A percentile compares a stretch with the other conserved stretches of the same genome.
Evolutionary conservation across 2,329 filamentous ascomycete genomes (phyloP).

Genomic region (Talaromyces sp.): DNA sequence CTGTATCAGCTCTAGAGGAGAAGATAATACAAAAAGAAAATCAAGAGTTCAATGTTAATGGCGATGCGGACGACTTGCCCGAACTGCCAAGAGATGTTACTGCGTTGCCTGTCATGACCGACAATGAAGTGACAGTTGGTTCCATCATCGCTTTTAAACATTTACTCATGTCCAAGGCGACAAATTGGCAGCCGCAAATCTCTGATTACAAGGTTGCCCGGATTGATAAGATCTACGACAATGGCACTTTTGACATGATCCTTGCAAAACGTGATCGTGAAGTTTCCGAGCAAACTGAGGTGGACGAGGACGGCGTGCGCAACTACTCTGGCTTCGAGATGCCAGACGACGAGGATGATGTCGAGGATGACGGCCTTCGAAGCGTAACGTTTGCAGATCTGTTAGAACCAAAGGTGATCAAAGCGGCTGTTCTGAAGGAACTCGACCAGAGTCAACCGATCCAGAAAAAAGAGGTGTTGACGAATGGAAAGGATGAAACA

Average conservation of each 20-base stretch:
- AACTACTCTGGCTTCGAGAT: slow-evolving; percentile 77
- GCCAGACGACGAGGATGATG: slow-evolving; percentile 55
- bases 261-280: slow-evolving; percentile 68
- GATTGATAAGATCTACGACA: slow-evolving; percentile 56
- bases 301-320: slow-evolving; percentile 67
- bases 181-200: slow-evolving; percentile 47
- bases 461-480: slow-evolving; percentile 20
- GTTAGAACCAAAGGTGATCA: slow-evolving; percentile 65
- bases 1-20: slow-evolving; percentile 10
- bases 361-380: slow-evolving; percentile 60
- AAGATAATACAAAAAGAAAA: slow-evolving; percentile 23
- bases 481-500: slow-evolving; percentile 29
- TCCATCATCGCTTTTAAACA: slow-evolving; percentile 48
- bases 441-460: background rate
- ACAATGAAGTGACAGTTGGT: slow-evolving; percentile 34
- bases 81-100: slow-evolving; percentile 60
- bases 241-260: slow-evolving; percentile 56
- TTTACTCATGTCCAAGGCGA: slow-evolving; percentile 46
- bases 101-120: slow-evolving; percentile 49
- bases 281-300: slow-evolving; percentile 50
- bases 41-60: slow-evolving; percentile 10
- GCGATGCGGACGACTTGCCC: slow-evolving; percentile 46
- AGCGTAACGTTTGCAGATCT: slow-evolving; percentile 61
- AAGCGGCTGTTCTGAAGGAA: slow-evolving; percentile 29
- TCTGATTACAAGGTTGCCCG: slow-evolving; percentile 63